Base-by-base conservation (phyloP, 148 eudicot genomes). In the Rhododendron vialii region DNA sequence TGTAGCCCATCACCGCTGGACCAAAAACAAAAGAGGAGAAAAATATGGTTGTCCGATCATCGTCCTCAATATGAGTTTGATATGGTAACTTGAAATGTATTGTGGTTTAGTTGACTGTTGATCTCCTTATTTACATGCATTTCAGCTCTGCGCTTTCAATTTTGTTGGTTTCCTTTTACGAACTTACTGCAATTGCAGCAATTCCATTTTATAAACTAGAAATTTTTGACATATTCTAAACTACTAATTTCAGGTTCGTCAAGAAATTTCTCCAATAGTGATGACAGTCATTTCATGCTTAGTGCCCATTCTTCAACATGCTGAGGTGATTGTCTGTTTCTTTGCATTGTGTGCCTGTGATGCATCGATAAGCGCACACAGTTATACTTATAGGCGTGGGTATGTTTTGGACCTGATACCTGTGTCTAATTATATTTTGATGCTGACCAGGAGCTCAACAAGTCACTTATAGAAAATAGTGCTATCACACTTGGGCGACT, bases 401-500 rank as follows among this genome's bases (percentile, higher is more conserved):
- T 85, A 12, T 84, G 35, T 71, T 65, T n/a, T 85, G 75, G 74
- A 53, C 81, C 59, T 59, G 83, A 36, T n/a, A 2, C 0, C 85
- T 41, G 28, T 65, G 7, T 81, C 30, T 87, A 33, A 65, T 67
- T 76, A 80, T 20, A 15, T 30, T 73, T 87, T 86, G 73, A 83
- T 81, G 51, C 38, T 91, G 73, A 79, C n/a, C 86, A 97, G 99
- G 99, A 93, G 86, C 90, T 97, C 75, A 93, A 97, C 82, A 97
- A 97, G 90, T 95, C 99, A 77, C 95, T 97, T 7, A 84, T 94
- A 78, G 99, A 97, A 88, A 97, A 97, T 88, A 93, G 96, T 89
- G 98, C 98, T 30, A 97, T 95, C 86, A 95, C 98, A 26, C 96
- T 95, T 85, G 99, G 99, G 81, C 93, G 99, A 82, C 92, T 97